Evolutionary conservation across 2,329 filamentous ascomycete genomes (phyloP), one percentile per base, ranked within the genome.

Genomic region (Fusarium palustre): DNA sequence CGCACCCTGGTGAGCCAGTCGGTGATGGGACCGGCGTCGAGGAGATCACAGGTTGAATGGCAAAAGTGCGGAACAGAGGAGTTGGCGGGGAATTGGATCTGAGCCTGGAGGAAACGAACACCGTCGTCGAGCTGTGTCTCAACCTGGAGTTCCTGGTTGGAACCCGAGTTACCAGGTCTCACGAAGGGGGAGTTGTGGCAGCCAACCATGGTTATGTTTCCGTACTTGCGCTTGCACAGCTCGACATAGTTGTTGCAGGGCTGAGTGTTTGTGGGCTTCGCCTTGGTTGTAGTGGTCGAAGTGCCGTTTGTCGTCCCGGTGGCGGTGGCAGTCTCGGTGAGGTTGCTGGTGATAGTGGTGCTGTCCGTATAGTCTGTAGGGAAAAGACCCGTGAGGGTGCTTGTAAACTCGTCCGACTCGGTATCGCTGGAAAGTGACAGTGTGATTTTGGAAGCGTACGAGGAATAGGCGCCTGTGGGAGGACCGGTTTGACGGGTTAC

Each of bases 171-270:
- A 71, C 91, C 91, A 18, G 84, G 77, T 11, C 86, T 83, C 41
- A 90, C 85, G 76, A 97, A 97, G 13, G 92, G 92, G 42, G 91
- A 93, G 82, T 97, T 97, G 81, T 97, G 93, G 20, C 90, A 89
- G 22, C 87, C 89, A 2, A 97, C 87, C 73, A 92, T 85, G 59
- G 92, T 94, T 78, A 96, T 90, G 78, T 96, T 94, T 83, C 90
- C 89, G 79, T 94, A 97, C 72, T 88, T 90, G 62, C 92, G 87
- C 8, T 80, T 81, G 82, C 93, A 97, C 74, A 96, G 89, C 79
- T 95, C 92, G 25, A 90, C 80, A 71, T 92, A 89, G 77, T 89
- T 89, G 79, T 97, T 97, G 84, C 93, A 97, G 7, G 92, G 89
- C 62, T 89, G 88, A 0, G 91, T 94, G 78, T 94, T 95, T 46